phyloP scores from a whole-genome alignment of 208 protist species.

The Crithidia sp. region DNA sequence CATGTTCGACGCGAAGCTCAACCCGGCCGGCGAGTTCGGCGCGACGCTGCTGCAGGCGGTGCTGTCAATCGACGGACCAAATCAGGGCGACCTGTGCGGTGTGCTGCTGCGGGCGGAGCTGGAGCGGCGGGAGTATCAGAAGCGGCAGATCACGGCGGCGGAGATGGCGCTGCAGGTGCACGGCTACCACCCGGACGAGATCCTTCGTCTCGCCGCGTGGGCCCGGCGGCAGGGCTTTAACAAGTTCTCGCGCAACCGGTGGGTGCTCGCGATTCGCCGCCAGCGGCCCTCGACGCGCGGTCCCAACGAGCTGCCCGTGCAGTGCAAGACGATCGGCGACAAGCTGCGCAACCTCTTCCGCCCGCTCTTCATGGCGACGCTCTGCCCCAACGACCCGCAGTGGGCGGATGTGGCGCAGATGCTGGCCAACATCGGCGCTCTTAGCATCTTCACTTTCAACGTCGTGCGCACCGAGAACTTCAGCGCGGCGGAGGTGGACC shows the following conservation, averaged over 20 bases:
- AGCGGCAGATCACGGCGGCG: slow-evolving; percentile 59
- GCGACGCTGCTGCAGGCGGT: slow-evolving; percentile 78
- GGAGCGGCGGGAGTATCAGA: slow-evolving; percentile 76
- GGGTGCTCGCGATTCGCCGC: slow-evolving; percentile 66
- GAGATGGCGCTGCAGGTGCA: slow-evolving; percentile 78
- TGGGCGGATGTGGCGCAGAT: slow-evolving; percentile 94
- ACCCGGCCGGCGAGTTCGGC: slow-evolving; percentile 74
- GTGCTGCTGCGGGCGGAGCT: slow-evolving; percentile 80
- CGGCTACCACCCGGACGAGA: slow-evolving; percentile 76
- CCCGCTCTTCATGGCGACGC: slow-evolving; percentile 98
- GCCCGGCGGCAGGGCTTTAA: slow-evolving; percentile 85
- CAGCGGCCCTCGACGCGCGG: slow-evolving; percentile 21
- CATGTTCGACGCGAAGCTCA: slow-evolving; percentile 71
- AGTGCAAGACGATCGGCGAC: slow-evolving; percentile 67
- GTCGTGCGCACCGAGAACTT: slow-evolving; percentile 61
- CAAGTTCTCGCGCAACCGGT: slow-evolving; percentile 77
- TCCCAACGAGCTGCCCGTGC: slow-evolving; percentile 50
- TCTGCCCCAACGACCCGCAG: slow-evolving; percentile 80
- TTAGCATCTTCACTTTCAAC: slow-evolving; percentile 88
- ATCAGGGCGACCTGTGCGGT: slow-evolving; percentile 79
- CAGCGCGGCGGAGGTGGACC: slow-evolving; percentile 40
- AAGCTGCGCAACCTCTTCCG: slow-evolving; percentile 97
- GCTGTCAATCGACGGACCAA: slow-evolving; percentile 74
- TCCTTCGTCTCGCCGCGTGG: slow-evolving; percentile 77
- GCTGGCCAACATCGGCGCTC: slow-evolving; percentile 94